Evolutionary conservation across 2,329 filamentous ascomycete genomes (phyloP).

Genomic region (Sporothrix globosa): DNA sequence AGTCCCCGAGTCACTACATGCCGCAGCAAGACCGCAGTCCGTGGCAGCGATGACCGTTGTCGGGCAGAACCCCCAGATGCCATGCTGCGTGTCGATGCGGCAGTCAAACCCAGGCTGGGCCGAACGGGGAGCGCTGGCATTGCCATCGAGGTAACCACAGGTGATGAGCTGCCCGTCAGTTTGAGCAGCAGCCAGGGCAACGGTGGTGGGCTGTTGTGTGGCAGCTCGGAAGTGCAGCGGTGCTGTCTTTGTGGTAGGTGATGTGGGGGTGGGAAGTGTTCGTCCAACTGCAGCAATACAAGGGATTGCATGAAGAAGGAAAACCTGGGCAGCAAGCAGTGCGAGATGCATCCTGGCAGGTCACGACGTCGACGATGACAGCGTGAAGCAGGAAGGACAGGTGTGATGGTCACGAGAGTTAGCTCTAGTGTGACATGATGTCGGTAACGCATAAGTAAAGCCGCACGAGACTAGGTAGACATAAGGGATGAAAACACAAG

Average conservation of each 20-base stretch:
- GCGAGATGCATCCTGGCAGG: neutral
- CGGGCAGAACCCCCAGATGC: conserved; percentile 49
- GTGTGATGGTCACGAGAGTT: neutral
- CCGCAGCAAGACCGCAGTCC: conserved; percentile 47
- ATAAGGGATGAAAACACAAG: neutral
- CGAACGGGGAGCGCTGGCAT: conserved; percentile 40
- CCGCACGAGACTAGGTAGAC: too few species aligned
- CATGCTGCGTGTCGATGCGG: conserved; percentile 43
- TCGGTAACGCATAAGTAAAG: too few species aligned
- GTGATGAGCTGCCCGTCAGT: conserved; percentile 33
- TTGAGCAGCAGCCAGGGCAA: neutral
- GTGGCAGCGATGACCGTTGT: conserved; percentile 43
- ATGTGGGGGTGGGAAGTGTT: neutral
- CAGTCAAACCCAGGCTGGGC: conserved; percentile 45
- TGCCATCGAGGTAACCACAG: conserved; percentile 43
- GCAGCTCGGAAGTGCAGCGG: neutral
- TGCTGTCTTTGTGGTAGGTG: neutral
- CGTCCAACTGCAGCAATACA: neutral
- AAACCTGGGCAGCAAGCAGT: neutral
- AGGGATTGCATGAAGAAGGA: neutral
- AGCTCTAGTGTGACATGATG: neutral
- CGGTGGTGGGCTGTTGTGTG: neutral
- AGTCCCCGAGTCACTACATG: conserved; percentile 43
- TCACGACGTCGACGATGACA: neutral
- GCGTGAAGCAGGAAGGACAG: neutral